Evolutionary conservation across 108 stramenopile species (phyloP), one percentile per base, ranked within the genome.

Genomic region (Nitzschia sp.): DNA sequence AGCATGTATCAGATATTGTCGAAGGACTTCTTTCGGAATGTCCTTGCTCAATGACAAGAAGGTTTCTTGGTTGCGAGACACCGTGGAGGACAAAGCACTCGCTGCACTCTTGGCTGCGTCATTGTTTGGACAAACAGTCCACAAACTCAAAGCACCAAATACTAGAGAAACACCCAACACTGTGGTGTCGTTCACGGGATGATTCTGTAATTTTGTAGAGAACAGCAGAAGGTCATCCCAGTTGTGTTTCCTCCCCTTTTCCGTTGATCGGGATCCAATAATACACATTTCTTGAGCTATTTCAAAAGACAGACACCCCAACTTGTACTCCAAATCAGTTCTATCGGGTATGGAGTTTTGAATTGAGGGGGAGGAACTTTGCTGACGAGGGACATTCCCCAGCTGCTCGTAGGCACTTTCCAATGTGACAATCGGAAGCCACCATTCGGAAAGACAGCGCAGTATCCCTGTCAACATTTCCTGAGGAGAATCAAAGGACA

Each of bases 51-150:
- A 17, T 7, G 48, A 44, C 19, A 55, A 54, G 22, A 72, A 44
- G 9, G 51, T 1, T 54, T n/a, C n/a, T 42, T 61, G 37, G 48
- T 68, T 75, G 22, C 74, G 46, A 0, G 57, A 73, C 21, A 50
- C 43, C 10, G 76, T 79, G n/a, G 55, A 83, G 50, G 72, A 78
- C 38, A 79, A 34, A 22, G 75, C 75, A 43, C 67, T 75, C 10
- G 82, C 82, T 10, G 76, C 70, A 17, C 79, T 78, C 22, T 76
- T 81, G 12, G 75, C 48, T 14, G 19, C 57, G 3, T 25, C 29
- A 50, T 51, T 57, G n/a, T 56, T 41, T 6, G 68, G 66, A 24
- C 73, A 65, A 22, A 46, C 41, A 56, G 82, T 75, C n/a, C n/a
- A 41, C 43, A 69, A 51, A 14, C 65, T 59, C 41, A 76, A 62